Percentiles rank a stretch among this genome's conserved stretches.
phyloP scores from a whole-genome alignment of 768 basidiomycete species.

The Plicaturopsis crispa region DNA sequence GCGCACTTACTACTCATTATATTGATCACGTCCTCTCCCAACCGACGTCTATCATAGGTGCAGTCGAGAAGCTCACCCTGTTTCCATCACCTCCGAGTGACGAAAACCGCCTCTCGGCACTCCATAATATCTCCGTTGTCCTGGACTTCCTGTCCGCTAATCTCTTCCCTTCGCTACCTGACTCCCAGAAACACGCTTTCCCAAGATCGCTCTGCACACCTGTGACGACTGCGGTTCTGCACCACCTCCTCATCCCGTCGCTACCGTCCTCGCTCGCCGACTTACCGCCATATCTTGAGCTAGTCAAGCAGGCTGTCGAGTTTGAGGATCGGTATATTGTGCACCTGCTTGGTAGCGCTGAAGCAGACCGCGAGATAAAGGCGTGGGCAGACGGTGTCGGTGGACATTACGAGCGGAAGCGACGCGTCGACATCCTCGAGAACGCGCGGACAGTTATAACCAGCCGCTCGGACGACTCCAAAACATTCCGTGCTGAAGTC shows the following conservation, averaged over 20 bases:
- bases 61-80: constrained; percentile 40
- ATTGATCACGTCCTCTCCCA: constrained; percentile 52
- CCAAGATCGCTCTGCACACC: constrained; percentile 54
- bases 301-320: constrained; percentile 47
- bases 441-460: constrained; percentile 49
- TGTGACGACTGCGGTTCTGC: constrained; percentile 51
- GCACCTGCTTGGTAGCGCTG: constrained; percentile 39
- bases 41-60: constrained; percentile 33
- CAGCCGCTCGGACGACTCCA: constrained; percentile 25
- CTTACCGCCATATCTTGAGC: constrained; percentile 54
- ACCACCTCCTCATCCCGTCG: constrained; percentile 58
- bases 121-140: constrained; percentile 48
- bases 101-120: constrained; percentile 29
- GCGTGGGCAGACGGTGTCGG: constrained; percentile 64
- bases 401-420: constrained; percentile 71
- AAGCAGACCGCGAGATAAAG: constrained; percentile 46
- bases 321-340: constrained; percentile 58
- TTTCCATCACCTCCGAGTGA: constrained; percentile 31
- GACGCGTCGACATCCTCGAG: constrained; percentile 61
- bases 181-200: constrained; percentile 36
- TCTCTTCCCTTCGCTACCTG: constrained; percentile 51
- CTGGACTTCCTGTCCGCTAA: constrained; percentile 57
- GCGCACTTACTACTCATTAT: constrained; percentile 54
- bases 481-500: constrained; percentile 35
- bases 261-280: constrained; percentile 57